These are phyloP conservation scores for Pythium chondricola DNA, from an alignment of 352 stramenopile species.

Conservation along the genomic window DNA sequence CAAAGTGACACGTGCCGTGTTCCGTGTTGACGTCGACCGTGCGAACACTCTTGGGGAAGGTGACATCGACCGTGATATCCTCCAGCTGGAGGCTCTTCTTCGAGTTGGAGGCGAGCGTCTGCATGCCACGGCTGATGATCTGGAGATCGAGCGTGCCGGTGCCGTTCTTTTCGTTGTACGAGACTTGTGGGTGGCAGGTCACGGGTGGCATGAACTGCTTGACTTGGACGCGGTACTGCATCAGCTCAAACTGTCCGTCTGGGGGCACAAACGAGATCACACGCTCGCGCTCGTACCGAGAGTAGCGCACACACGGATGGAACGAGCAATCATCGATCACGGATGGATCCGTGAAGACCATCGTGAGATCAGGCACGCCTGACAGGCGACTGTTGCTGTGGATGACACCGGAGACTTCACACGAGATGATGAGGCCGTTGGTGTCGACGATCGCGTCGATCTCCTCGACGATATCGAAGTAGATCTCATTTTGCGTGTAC, in stretches of 20 bases:
- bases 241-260: slow-evolving; percentile 95
- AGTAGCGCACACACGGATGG: slow-evolving; percentile 97
- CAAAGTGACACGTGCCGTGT: slow-evolving; percentile 91
- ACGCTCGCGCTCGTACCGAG: slow-evolving; percentile 92
- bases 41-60: slow-evolving; percentile 94
- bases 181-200: slow-evolving; percentile 85
- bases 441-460: slow-evolving; percentile 96
- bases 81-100: slow-evolving; percentile 78
- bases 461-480: slow-evolving; percentile 98
- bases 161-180: slow-evolving; percentile 65
- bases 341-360: slow-evolving; percentile 94
- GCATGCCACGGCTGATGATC: slow-evolving; percentile 69
- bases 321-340: slow-evolving; percentile 98
- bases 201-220: slow-evolving; percentile 82
- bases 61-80: slow-evolving; percentile 93
- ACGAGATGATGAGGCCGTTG: slow-evolving; percentile 89
- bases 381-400: slow-evolving; percentile 94
- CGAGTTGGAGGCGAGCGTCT: slow-evolving; percentile 70
- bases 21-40: slow-evolving; percentile 93
- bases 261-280: slow-evolving; percentile 97
- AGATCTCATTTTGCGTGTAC: slow-evolving; percentile 98
- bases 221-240: slow-evolving; percentile 83
- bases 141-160: slow-evolving; percentile 62
- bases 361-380: slow-evolving; percentile 95
- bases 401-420: slow-evolving; percentile 93